Evolutionary conservation across 2,329 filamentous ascomycete genomes (phyloP).

Genomic region (Cercospora brassicicola): DNA sequence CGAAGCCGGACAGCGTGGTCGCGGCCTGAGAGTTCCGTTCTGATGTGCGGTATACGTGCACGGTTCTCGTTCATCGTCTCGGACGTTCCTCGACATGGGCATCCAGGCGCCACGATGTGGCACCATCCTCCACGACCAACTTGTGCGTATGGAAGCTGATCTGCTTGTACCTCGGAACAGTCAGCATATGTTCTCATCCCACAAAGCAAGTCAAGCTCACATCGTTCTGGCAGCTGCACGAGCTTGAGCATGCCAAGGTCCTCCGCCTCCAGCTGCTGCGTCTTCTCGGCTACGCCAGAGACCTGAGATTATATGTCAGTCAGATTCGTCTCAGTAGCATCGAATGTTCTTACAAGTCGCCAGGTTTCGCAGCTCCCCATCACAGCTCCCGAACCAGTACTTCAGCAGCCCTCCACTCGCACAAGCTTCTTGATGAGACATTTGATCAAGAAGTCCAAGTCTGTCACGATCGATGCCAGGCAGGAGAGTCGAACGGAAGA

Average conservation of each 20-base stretch:
- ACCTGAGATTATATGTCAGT: slow-evolving; percentile 53
- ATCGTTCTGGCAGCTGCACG: slow-evolving; percentile 50
- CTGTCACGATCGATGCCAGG: slow-evolving; percentile 65
- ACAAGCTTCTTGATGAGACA: slow-evolving; percentile 77
- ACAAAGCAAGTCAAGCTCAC: slow-evolving; percentile 16
- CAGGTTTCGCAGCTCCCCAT: slow-evolving; percentile 70
- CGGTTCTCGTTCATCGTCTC: not conserved
- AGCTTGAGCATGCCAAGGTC: slow-evolving; percentile 59
- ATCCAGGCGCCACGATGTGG: slow-evolving; percentile 55
- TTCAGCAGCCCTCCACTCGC: slow-evolving; percentile 80
- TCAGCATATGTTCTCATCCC: not conserved
- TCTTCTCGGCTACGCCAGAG: slow-evolving; percentile 61
- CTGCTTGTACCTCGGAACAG: slow-evolving; percentile 39
- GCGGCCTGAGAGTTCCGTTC: not conserved
- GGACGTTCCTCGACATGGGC: slow-evolving; percentile 16
- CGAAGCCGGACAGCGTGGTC: not conserved
- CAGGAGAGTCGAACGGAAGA: slow-evolving; percentile 74
- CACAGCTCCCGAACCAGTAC: slow-evolving; percentile 84
- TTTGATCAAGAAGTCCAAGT: slow-evolving; percentile 72
- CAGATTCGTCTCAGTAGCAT: not conserved
- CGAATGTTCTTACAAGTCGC: slow-evolving; percentile 61
- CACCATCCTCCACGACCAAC: slow-evolving; percentile 66
- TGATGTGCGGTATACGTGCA: not conserved
- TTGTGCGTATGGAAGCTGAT: slow-evolving; percentile 45
- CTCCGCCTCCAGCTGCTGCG: slow-evolving; percentile 60